Base-by-base conservation (phyloP, 2,329 filamentous ascomycete species). In the Graphiopsis chlorocephala region DNA sequence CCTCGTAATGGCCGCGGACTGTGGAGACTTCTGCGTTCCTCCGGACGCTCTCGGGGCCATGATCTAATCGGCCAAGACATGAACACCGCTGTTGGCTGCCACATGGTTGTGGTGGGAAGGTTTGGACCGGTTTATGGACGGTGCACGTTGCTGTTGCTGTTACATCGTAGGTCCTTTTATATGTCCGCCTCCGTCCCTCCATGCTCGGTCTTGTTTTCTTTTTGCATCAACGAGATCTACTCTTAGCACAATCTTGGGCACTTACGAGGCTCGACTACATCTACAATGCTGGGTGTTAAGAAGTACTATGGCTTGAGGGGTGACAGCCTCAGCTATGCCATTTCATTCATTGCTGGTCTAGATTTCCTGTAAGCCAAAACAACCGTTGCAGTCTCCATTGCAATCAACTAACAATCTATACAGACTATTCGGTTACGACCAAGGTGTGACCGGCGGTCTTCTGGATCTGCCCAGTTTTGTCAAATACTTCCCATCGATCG, bases 381-480 rank as follows among this genome's bases (percentile, higher is more conserved):
- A 7, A 25, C 8, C n/a, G 2, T 20, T 10, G 12, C 28, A 29
- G 14, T 64, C 64, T 45, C 35, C 28, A 50, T 53, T 20, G 59
- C 61, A 17, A n/a, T 58, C 52, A 2, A 60, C 33, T 64, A 45
- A 25, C 31, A 23, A n/a, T n/a, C 38, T 42, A 10, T 20, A 20
- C 14, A 59, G 53, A 6, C 45, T 64, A 20, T 67, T 65, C 23
- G 65, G 65, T 14, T 67, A 67, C 59, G 78, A 78, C 66, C 61
- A 77, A 70, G 79, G 78, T 72, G 78, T 81, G 4, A 79, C 78
- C 23, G 79, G 79, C 59, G 79, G 79, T 59, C 73, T 81, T 14
- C 70, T 81, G 60, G 78, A 77, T 11, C 71, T 81, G n/a, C 62
- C 73, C 1, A 77, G 77, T 1, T 81, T 81, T 66, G 70, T 71